Evolutionary conservation across 1,139 yeast genomes (phyloP).

Genomic region (Taiozyma sp.): DNA sequence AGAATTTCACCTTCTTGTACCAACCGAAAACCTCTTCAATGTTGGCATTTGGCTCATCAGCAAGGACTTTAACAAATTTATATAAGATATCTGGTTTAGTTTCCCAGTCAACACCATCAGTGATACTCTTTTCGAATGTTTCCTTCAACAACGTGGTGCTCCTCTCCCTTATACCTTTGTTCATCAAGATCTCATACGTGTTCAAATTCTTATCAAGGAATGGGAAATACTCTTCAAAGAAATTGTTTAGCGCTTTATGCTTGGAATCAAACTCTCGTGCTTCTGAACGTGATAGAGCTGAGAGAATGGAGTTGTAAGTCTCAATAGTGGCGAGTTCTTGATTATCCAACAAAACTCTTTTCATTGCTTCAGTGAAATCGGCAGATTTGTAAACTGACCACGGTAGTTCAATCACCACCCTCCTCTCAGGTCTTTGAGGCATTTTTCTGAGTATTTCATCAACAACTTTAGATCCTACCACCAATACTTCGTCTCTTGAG

Average conservation of each 20-base stretch:
- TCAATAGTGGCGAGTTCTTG: not conserved
- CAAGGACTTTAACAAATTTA: conserved; percentile 14
- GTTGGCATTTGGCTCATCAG: conserved; percentile 23
- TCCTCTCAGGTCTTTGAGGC: not conserved
- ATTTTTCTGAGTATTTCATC: not conserved
- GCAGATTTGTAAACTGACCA: conserved; percentile 6
- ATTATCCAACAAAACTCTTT: not conserved
- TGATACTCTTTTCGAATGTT: conserved; percentile 32
- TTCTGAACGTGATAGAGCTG: conserved; percentile 1
- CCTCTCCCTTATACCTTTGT: conserved; percentile 18
- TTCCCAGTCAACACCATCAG: conserved; percentile 39
- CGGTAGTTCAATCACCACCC: not conserved
- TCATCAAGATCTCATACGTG: conserved; percentile 25
- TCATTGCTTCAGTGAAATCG: not conserved
- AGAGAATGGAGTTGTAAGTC: conserved; percentile 1
- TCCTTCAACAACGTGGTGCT: conserved; percentile 28
- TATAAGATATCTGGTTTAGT: conserved; percentile 22
- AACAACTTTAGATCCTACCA: not conserved
- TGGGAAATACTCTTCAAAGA: conserved; percentile 1
- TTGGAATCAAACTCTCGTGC: not conserved
- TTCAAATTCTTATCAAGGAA: conserved; percentile 15
- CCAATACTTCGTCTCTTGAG: not conserved
- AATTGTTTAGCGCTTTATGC: conserved; percentile 1
- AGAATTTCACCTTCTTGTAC: conserved; percentile 31
- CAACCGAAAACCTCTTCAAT: conserved; percentile 26